These are phyloP conservation scores for Podila horticola DNA, from an alignment of 192 early-diverging fungal genomes.

Conservation along the genomic window DNA sequence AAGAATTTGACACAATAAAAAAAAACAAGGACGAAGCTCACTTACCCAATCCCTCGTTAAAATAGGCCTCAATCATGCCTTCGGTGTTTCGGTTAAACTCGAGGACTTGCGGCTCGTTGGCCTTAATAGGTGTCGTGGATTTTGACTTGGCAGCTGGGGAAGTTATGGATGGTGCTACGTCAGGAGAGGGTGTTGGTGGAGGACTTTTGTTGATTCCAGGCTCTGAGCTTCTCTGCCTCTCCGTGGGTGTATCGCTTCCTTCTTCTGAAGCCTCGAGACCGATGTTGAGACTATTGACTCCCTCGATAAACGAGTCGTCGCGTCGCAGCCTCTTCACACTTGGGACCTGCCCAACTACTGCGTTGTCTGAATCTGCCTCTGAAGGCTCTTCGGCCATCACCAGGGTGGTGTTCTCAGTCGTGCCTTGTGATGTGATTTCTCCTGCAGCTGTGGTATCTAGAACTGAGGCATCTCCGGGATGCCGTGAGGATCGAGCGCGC, in stretches of 20 bases:
- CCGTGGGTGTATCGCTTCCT: too few relatives aligned
- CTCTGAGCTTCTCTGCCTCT: neutral
- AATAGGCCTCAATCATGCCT: slow-evolving; percentile 29
- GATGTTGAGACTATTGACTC: neutral
- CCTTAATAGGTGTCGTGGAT: neutral
- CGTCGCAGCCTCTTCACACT: neutral
- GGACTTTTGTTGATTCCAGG: neutral
- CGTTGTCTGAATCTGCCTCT: neutral
- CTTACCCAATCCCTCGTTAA: slow-evolving; percentile 45
- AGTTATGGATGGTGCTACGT: neutral
- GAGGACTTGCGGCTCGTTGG: neutral
- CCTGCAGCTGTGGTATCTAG: neutral
- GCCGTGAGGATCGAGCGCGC: slow-evolving; percentile 4
- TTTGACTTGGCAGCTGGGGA: too few relatives aligned
- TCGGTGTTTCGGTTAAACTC: slow-evolving; percentile 45
- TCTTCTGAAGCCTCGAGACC: too few relatives aligned
- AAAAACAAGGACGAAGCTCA: neutral
- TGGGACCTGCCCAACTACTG: neutral
- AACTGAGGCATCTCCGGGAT: neutral
- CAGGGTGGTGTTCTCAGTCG: too few relatives aligned
- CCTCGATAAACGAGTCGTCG: neutral
- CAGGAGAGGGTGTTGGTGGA: neutral
- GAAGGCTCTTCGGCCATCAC: too few relatives aligned
- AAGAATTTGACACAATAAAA: too few relatives aligned
- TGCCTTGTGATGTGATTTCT: neutral